Evolutionary conservation across 495 filamentous ascomycete species (phyloP), one percentile per base, ranked within the genome.

Genomic region (Penicillium bialowiezense): DNA sequence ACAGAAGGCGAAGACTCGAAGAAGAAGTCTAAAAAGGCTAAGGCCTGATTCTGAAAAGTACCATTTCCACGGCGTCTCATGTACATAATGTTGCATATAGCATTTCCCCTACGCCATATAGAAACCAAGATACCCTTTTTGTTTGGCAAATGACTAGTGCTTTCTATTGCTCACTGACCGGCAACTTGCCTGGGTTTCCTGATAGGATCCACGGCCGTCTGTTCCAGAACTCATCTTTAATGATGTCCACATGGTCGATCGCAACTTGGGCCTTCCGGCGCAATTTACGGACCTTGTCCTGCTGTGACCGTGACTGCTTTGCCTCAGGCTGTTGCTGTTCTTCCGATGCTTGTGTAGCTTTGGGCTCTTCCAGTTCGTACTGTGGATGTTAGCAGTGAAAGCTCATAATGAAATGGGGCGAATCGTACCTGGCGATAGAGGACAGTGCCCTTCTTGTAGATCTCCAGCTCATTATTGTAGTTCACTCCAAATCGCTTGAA

Each of bases 401-500:
- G n/a, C n/a, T n/a, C n/a, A 35, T 3, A 0, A 20, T 1, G 29
- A 0, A 33, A 24, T 52, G 5, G 9, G n/a, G 28, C 7, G 17
- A 19, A 15, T 58, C 79, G 69, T 70, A 92, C 89, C 69, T 91
- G 86, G 51, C 93, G 81, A 60, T 88, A 93, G 7, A 96, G 59
- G 1, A 96, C 85, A 48, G 88, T 97, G 7, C 93, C 93, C 65
- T 97, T 98, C 69, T 86, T 93, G 64, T 84, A 96, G 3, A 93
- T 90, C 38, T 95, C 90, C 0, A 81, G 80, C 65, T 97, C 93
- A 56, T 96, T 90, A 68, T 97, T 97, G 71, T 98, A 98, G 62
- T 98, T 98, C 55, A 97, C 92, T 2, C 81, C 78, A 64, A 96
- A 97, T 26, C 78, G 78, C 8, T 86, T 88, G 65, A 93, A 98